Conservation (phyloP, 805 yeast genomes). For the Lipomyces lipofer region DNA sequence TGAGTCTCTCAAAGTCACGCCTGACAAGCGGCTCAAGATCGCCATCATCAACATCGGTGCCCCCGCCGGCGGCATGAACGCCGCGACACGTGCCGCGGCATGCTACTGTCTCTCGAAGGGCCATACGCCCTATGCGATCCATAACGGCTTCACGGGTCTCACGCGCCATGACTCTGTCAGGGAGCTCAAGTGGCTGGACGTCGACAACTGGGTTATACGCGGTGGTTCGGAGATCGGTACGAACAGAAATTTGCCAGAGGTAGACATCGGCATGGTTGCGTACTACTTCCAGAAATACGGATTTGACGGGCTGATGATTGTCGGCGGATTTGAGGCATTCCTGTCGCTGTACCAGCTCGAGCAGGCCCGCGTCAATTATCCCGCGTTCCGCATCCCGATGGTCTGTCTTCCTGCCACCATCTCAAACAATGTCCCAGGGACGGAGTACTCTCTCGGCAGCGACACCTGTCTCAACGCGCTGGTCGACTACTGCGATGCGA, state of each 20-base stretch:
- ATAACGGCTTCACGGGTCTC: conserved; percentile 91
- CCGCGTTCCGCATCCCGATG: conserved; percentile 93
- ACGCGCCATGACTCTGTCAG: conserved; percentile 83
- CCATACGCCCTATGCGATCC: conserved; percentile 85
- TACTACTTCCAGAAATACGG: conserved; percentile 85
- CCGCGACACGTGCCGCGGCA: conserved; percentile 89
- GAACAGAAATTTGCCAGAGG: conserved; percentile 79
- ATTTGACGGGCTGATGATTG: conserved; percentile 83
- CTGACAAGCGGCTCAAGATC: conserved; percentile 61
- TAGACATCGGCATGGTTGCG: conserved; percentile 87
- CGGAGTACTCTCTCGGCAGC: conserved; percentile 91
- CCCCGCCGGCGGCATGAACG: conserved; percentile 94
- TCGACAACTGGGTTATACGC: conserved; percentile 80
- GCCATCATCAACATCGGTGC: conserved; percentile 95
- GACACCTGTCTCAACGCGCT: conserved; percentile 94
- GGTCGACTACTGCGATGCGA: conserved; percentile 90
- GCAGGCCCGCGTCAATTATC: conserved; percentile 73
- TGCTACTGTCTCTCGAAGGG: conserved; percentile 86
- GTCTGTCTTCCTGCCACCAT: conserved; percentile 92
- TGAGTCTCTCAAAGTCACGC: conserved; percentile 60
- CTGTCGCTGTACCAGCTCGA: conserved; percentile 78
- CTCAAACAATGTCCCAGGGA: conserved; percentile 98
- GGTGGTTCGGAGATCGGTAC: conserved; percentile 99
- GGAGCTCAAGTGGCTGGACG: conserved; percentile 76
- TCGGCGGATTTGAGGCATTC: conserved; percentile 99